Base-by-base conservation (phyloP, 106 monocot genomes). In the Posidonia australis region DNA sequence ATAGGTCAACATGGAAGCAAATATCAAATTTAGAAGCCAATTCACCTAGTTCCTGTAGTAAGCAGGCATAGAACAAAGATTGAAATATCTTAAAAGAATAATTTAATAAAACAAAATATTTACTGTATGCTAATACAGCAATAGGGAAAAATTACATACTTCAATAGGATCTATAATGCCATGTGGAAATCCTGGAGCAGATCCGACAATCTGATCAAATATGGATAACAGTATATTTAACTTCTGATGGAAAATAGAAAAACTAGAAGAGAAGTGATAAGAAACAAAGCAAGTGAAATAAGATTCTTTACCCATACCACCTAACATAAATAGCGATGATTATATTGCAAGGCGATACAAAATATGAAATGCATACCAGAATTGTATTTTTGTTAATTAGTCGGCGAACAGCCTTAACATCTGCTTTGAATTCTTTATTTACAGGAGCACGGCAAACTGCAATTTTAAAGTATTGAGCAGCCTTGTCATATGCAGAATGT, bases 401-500 rank as follows among this genome's bases (percentile, higher is more conserved):
- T 62, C 69, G 72, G 63, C 63, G 78, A 19, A 91, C 77, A 29
- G 67, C 79, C 69, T 88, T 91, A 23, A 85, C 90, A 63, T 98
- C 87, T 52, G 91, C 91, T 74, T 74, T 72, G 84, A 82, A 88
- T 29, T 88, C 80, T 72, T 88, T 83, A 64, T 84, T 81, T 52
- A 98, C 98, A 70, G 87, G 87, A 53, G 83, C 85, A 14, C 91
- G 84, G 9, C 87, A 71, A 60, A 98, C 67, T 66, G 82, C 91
- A 45, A 98, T 98, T 60, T 91, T 90, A 51, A 91, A 91, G 65
- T 98, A 98, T 64, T 88, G 82, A 45, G 87, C 98, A 73, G 98
- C 98, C 71, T 98, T 98, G 63, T 98, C 98, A 81, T 98, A 98
- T 66, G 98, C 91, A 27, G 98, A 87, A 72, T 98, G 98, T 72